Percentiles rank a stretch among this genome's conserved stretches.
phyloP scores from a whole-genome alignment of 306 rosid species.

The Prunus mongolica region DNA sequence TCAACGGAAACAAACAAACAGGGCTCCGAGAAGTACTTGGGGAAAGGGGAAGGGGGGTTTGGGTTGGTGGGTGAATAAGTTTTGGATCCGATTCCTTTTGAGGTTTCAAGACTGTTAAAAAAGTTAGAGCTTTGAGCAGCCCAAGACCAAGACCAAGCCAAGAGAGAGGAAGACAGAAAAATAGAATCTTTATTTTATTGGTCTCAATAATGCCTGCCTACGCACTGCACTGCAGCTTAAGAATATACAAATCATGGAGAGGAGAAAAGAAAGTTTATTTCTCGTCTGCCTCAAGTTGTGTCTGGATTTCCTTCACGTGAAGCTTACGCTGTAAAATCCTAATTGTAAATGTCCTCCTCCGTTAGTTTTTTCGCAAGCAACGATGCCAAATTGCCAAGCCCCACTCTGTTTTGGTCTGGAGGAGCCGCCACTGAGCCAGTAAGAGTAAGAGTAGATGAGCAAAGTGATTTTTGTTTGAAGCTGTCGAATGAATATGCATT shows the following conservation, averaged over 20 bases:
- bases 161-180: neutral
- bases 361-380: slow-evolving; percentile 15
- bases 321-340: slow-evolving; percentile 13
- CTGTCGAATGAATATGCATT: neutral
- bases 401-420: slow-evolving; percentile 1
- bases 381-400: slow-evolving; percentile 6
- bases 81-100: slow-evolving; percentile 2
- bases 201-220: slow-evolving; percentile 28
- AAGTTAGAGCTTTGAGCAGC: slow-evolving; percentile 10
- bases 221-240: neutral
- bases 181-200: neutral
- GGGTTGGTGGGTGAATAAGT: neutral
- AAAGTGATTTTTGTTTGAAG: neutral
- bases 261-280: slow-evolving; percentile 17
- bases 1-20: neutral
- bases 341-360: slow-evolving; percentile 16
- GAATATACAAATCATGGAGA: slow-evolving; percentile 32
- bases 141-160: slow-evolving; percentile 1
- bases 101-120: neutral
- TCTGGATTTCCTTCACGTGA: slow-evolving; percentile 47
- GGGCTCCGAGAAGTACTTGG: neutral
- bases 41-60: neutral
- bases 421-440: too few species aligned
- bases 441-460: too few species aligned
- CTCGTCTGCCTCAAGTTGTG: slow-evolving; percentile 28